Base-by-base conservation (phyloP, 2,329 filamentous ascomycete genomes). In the Canariomyces notabilis region DNA sequence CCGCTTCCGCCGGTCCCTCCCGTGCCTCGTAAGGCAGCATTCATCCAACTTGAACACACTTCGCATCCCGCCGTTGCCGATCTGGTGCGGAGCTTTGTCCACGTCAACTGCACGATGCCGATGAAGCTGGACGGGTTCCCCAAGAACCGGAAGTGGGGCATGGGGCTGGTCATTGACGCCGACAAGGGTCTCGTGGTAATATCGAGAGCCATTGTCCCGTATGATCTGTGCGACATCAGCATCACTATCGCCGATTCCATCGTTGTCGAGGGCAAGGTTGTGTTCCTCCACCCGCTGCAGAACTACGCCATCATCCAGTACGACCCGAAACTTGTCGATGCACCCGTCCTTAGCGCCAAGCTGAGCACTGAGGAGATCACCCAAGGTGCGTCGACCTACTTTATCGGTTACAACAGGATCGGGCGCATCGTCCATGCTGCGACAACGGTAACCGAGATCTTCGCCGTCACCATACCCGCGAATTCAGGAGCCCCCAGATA, bases 111-210 rank as follows among this genome's bases (percentile, higher is more conserved):
- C 59, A 87, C 84, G 19, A 91, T 98, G 84, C 93, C 93, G 0
- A 73, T 98, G 52, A 97, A 97, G 73, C 77, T 98, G 8, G 93
- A 98, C 64, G 93, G 93, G n/a, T 98, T 95, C 64, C 94, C 93
- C 5, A 88, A 93, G 65, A 89, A 93, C 56, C 79, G 89, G 39
- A 93, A 95, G 68, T 93, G 89, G 70, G 93, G 93, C 1, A 96
- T 95, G 75, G 93, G 93, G 32, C 72, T 98, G 31, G 91, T 98
- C n/a, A 87, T 98, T 52, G 93, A 98, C 67, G 93, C 94, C 1
- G 89, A 94, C 50, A 91, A 96, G 70, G 93, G 93, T 15, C 76
- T 98, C 15, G 93, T 98, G 6, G 79, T 97, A 49, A 91, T 97
- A 44, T 97, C 93, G 1, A 75, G 93, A 61, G 91, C 94, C 2